Percentiles rank a stretch among this genome's conserved stretches.
Evolutionary conservation across 495 filamentous ascomycete genomes (phyloP).

Genomic region (Penicillium canescens): DNA sequence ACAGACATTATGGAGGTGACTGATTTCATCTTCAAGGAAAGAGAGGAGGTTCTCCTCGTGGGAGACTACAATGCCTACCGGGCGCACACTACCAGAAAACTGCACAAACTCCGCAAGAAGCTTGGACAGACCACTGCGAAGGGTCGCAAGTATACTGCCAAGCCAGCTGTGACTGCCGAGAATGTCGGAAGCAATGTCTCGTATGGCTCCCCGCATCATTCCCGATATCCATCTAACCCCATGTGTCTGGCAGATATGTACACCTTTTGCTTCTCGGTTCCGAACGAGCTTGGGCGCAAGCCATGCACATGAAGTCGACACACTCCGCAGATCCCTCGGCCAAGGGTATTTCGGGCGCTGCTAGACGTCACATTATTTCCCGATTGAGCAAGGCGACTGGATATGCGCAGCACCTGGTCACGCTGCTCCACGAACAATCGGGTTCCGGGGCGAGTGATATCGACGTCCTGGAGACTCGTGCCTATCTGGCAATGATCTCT

Average conservation of each 20-base stretch:
- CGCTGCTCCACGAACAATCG: slow-evolving; percentile 58
- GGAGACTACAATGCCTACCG: slow-evolving; percentile 90
- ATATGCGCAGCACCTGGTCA: slow-evolving; percentile 66
- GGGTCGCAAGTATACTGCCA: slow-evolving; percentile 78
- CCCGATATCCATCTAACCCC: background rate
- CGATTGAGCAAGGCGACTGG: slow-evolving; percentile 76
- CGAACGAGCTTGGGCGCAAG: slow-evolving; percentile 95
- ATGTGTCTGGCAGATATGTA: slow-evolving; percentile 59
- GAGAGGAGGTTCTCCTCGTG: slow-evolving; percentile 79
- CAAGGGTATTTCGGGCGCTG: slow-evolving; percentile 74
- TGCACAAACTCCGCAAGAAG: slow-evolving; percentile 82
- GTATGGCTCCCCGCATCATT: slow-evolving; percentile 48
- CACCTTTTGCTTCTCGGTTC: slow-evolving; percentile 78
- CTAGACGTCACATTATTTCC: slow-evolving; percentile 84
- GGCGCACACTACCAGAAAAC: slow-evolving; percentile 72
- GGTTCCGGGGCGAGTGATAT: slow-evolving; percentile 62
- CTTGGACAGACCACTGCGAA: slow-evolving; percentile 79
- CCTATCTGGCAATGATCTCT: slow-evolving; percentile 72
- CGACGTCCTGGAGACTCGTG: slow-evolving; percentile 82
- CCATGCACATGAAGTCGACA: slow-evolving; percentile 87
- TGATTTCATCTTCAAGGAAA: slow-evolving; percentile 69
- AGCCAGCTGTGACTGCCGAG: slow-evolving; percentile 68
- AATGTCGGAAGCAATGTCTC: slow-evolving; percentile 76
- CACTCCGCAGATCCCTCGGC: slow-evolving; percentile 71
- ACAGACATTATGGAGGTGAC: slow-evolving; percentile 80